Conservation (phyloP, 202 grass and related monocot species). For the Zizania palustris region DNA sequence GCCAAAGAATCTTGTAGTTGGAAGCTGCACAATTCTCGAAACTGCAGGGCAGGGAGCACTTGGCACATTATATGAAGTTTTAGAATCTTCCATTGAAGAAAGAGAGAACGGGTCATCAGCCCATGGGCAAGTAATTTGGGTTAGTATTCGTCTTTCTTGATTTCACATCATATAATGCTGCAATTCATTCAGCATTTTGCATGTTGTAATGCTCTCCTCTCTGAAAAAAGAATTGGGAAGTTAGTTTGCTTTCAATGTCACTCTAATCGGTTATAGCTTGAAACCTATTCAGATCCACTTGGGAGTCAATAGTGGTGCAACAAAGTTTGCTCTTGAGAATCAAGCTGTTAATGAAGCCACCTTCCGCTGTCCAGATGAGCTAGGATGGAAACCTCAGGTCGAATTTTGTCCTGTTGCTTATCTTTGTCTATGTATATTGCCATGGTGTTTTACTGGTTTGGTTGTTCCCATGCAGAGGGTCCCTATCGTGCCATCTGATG, state of each 20-base stretch:
- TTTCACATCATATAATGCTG: constrained; percentile 2
- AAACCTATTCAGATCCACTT: constrained; percentile 72
- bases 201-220: constrained; percentile 4
- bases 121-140: constrained; percentile 77
- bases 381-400: constrained; percentile 99
- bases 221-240: background rate
- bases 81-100: constrained; percentile 61
- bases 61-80: constrained; percentile 65
- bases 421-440: constrained; percentile 1
- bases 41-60: constrained; percentile 80
- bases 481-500: constrained; percentile 80
- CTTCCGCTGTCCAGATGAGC: constrained; percentile 95
- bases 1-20: constrained; percentile 81
- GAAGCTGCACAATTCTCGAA: constrained; percentile 86
- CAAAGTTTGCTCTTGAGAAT: constrained; percentile 85
- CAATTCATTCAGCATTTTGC: background rate
- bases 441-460: constrained; percentile 36
- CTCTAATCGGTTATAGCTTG: constrained; percentile 3
- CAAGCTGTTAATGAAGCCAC: constrained; percentile 98
- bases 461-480: constrained; percentile 64
- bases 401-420: constrained; percentile 26
- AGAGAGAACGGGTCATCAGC: constrained; percentile 53
- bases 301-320: constrained; percentile 88
- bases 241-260: constrained; percentile 12
- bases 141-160: constrained; percentile 46